Conservation (phyloP, 148 eudicot species). For the Heliosperma pusillum region DNA sequence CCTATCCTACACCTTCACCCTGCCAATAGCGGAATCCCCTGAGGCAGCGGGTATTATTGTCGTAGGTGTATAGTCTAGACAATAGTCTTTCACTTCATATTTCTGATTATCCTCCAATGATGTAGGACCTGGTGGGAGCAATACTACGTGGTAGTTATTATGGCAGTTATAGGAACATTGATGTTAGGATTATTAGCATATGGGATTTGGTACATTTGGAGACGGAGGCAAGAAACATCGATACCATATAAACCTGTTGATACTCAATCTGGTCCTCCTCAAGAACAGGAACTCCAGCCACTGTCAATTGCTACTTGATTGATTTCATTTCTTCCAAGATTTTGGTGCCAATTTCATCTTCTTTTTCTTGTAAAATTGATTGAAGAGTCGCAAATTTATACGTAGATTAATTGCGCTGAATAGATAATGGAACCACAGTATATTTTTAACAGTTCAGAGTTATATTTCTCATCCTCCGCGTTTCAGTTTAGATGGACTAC, state of each 20-base stretch:
- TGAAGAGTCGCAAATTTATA: neutral
- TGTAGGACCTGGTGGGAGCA: conserved; percentile 76
- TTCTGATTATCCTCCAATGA: conserved; percentile 15
- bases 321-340: conserved; percentile 5
- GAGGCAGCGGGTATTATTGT: neutral
- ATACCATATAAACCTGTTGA: conserved; percentile 67
- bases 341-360: conserved; percentile 6
- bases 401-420: neutral
- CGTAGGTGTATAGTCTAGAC: neutral
- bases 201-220: conserved; percentile 67
- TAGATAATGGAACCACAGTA: neutral
- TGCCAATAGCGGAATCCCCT: neutral
- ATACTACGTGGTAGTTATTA: conserved; percentile 43
- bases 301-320: conserved; percentile 25
- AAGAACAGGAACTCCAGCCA: conserved; percentile 90
- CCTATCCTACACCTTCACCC: too few relatives aligned
- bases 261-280: conserved; percentile 37
- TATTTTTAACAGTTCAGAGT: too few relatives aligned
- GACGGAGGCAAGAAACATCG: conserved; percentile 39
- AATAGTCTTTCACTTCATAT: neutral
- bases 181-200: conserved; percentile 43
- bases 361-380: neutral
- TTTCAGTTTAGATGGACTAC: neutral
- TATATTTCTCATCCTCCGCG: neutral
- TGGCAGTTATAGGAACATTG: conserved; percentile 34